Evolutionary conservation across 1,139 yeast species (phyloP).

Genomic region (Chernovozyma aurita): DNA sequence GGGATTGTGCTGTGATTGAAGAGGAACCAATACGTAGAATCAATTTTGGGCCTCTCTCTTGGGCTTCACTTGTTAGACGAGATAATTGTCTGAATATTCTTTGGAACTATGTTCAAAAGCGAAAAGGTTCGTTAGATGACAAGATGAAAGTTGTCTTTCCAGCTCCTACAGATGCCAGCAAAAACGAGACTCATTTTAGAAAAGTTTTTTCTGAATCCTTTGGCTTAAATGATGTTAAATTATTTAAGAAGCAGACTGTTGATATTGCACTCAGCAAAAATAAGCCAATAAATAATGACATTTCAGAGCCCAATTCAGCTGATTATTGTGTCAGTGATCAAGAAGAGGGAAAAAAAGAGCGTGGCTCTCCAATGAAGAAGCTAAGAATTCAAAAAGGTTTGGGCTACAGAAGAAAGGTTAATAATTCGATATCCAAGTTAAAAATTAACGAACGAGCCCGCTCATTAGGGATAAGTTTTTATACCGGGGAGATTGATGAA

Average conservation of each 20-base stretch:
- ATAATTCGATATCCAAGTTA: slow-evolving; percentile 4
- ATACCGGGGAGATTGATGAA: slow-evolving; percentile 29
- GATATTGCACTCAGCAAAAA: too few species aligned
- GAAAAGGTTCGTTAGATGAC: background rate
- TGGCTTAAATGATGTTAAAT: slow-evolving; percentile 3
- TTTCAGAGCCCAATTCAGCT: background rate
- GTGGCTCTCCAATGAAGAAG: background rate
- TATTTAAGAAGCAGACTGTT: slow-evolving; percentile 4
- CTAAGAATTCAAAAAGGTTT: too few species aligned
- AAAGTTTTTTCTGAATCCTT: slow-evolving; percentile 3
- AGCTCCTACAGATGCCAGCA: slow-evolving; percentile 1
- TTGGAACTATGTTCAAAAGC: slow-evolving; percentile 3
- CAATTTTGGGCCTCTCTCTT: slow-evolving; percentile 33
- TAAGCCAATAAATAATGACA: too few species aligned
- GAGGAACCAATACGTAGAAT: slow-evolving; percentile 21
- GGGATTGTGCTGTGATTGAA: slow-evolving; percentile 23
- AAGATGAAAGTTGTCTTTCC: slow-evolving; percentile 7
- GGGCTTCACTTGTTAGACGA: slow-evolving; percentile 26
- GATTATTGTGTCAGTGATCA: background rate
- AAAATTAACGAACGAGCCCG: slow-evolving; percentile 20
- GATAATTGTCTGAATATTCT: slow-evolving; percentile 15
- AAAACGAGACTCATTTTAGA: slow-evolving; percentile 4
- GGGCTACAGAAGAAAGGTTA: background rate
- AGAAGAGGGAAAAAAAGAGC: too few species aligned
- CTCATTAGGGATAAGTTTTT: slow-evolving; percentile 26